Percentiles rank a stretch among this genome's conserved stretches.
Conservation (phyloP, 495 filamentous ascomycete genomes). For the Podospora sp. region DNA sequence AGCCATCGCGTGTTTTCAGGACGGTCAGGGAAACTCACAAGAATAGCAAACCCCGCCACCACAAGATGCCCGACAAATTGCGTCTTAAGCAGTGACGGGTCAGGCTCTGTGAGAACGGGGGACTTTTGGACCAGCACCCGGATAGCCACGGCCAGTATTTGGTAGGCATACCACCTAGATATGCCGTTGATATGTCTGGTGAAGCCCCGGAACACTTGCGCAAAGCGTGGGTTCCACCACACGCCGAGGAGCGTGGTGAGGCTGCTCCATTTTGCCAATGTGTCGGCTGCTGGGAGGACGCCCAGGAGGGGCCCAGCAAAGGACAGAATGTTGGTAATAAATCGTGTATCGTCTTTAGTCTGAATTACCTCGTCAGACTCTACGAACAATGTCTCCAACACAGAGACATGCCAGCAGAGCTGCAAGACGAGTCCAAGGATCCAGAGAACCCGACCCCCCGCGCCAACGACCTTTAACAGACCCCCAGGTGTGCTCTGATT, state of each 20-base stretch:
- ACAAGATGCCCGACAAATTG: slow-evolving; percentile 58
- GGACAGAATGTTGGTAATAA: slow-evolving; percentile 11
- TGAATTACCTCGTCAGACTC: slow-evolving; percentile 24
- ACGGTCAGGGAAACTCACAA: slow-evolving; percentile 51
- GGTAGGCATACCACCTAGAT: slow-evolving; percentile 68
- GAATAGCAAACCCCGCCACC: slow-evolving; percentile 54
- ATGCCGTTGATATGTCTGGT: slow-evolving; percentile 66
- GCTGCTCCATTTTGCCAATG: slow-evolving; percentile 51
- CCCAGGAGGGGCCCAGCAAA: slow-evolving; percentile 25
- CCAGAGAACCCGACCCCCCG: slow-evolving; percentile 52
- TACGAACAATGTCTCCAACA: slow-evolving; percentile 36
- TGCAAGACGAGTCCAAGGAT: slow-evolving; percentile 57
- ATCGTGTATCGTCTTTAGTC: neutral
- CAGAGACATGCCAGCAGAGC: slow-evolving; percentile 52
- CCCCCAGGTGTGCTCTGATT: slow-evolving; percentile 41
- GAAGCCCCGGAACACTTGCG: slow-evolving; percentile 63
- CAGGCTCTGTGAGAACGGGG: slow-evolving; percentile 47
- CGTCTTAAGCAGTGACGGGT: slow-evolving; percentile 40
- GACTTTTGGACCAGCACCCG: slow-evolving; percentile 58
- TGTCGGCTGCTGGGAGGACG: slow-evolving; percentile 35
- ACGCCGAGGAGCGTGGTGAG: slow-evolving; percentile 57
- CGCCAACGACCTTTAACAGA: slow-evolving; percentile 56
- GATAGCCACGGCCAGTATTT: slow-evolving; percentile 61
- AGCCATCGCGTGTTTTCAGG: neutral
- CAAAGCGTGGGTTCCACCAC: slow-evolving; percentile 79